phyloP scores from a whole-genome alignment of 495 filamentous ascomycete species.

The Xylaria telfairii region DNA sequence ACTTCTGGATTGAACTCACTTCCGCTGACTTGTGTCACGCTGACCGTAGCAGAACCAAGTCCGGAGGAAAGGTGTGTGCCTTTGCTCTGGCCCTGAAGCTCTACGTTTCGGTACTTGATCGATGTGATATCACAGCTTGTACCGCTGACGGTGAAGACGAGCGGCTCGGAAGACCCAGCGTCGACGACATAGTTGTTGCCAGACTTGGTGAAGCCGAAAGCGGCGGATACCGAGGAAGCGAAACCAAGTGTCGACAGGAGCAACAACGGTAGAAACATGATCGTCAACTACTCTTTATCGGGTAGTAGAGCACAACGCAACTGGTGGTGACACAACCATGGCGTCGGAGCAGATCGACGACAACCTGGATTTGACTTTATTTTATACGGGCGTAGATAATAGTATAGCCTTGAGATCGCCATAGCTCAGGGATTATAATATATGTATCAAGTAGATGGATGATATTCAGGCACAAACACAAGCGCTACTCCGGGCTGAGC shows the following conservation, averaged over 20 bases:
- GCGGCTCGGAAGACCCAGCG: constrained; percentile 58
- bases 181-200: constrained; percentile 58
- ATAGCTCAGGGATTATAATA: background rate
- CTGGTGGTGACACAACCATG: background rate
- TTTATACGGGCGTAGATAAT: background rate
- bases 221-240: constrained; percentile 42
- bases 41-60: constrained; percentile 64
- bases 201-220: constrained; percentile 51
- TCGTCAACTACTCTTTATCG: background rate
- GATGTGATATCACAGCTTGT: constrained; percentile 68
- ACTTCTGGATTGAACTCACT: constrained; percentile 16
- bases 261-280: constrained; percentile 10
- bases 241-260: constrained; percentile 40
- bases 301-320: background rate
- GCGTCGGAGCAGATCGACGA: too few relatives aligned
- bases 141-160: constrained; percentile 63
- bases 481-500: background rate
- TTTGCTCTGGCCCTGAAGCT: constrained; percentile 60
- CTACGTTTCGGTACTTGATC: constrained; percentile 62
- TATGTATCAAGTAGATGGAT: constrained; percentile 8
- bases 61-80: constrained; percentile 67
- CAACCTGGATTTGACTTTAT: constrained; percentile 6
- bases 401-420: background rate
- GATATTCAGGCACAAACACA: constrained; percentile 15
- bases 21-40: constrained; percentile 50